Conservation (phyloP, 2,329 filamentous ascomycete species). For the Thielaviopsis populi region DNA sequence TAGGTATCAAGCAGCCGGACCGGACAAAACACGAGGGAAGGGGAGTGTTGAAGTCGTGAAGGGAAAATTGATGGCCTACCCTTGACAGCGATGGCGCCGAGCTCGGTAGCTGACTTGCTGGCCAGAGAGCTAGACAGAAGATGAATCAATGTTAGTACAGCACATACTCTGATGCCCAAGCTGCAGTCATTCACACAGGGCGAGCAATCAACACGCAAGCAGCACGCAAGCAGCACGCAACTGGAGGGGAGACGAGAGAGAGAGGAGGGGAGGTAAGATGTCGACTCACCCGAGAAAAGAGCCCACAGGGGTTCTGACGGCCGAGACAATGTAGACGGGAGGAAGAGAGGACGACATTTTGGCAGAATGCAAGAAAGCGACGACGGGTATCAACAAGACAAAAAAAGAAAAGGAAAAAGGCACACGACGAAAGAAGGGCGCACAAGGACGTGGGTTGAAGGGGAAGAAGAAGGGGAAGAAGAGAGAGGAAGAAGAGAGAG, state of each 20-base stretch:
- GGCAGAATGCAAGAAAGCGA: neutral
- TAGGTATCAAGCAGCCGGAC: neutral
- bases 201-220: neutral
- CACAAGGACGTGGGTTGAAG: constrained; percentile 12
- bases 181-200: neutral
- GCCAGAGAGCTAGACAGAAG: constrained; percentile 57
- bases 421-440: neutral
- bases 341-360: constrained; percentile 38
- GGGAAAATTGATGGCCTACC: constrained; percentile 34
- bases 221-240: neutral
- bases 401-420: constrained; percentile 10
- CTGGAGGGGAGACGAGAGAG: neutral
- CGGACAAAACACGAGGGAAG: constrained; percentile 2
- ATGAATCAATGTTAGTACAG: neutral
- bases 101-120: constrained; percentile 68
- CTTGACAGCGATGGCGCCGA: constrained; percentile 87
- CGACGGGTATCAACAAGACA: constrained; percentile 14
- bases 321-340: constrained; percentile 90
- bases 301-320: constrained; percentile 77
- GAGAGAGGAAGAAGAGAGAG: constrained; percentile 13
- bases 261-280: neutral
- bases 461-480: constrained; percentile 14
- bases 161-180: neutral
- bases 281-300: constrained; percentile 74
- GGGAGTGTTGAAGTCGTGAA: neutral